Percentiles rank a stretch among this genome's conserved stretches.
These are phyloP conservation scores for Aspergillus caelatus DNA, from an alignment of 2,329 filamentous ascomycete genomes.

Conservation along the genomic window DNA sequence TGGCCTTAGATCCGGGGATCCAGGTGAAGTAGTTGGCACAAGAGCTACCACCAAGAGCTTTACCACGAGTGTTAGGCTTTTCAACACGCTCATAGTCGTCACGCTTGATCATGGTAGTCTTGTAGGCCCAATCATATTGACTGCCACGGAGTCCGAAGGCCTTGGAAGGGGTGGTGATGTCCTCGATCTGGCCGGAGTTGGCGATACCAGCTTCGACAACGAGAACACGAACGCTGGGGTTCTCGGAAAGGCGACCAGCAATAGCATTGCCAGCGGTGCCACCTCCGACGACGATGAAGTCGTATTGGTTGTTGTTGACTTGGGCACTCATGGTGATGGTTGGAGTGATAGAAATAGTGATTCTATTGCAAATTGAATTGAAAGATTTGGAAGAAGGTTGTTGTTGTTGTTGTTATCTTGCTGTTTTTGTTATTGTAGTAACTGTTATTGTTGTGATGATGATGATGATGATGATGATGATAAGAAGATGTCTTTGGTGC, in stretches of 20 bases:
- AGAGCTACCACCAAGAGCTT: slow-evolving; percentile 61
- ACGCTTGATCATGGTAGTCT: slow-evolving; percentile 62
- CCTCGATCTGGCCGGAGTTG: slow-evolving; percentile 53
- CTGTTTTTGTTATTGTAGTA: not conserved
- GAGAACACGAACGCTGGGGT: slow-evolving; percentile 46
- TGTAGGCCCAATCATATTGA: slow-evolving; percentile 64
- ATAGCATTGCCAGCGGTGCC: slow-evolving; percentile 45
- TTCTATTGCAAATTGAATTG: not conserved
- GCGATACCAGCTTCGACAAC: slow-evolving; percentile 42
- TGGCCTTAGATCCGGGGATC: slow-evolving; percentile 60
- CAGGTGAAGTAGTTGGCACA: slow-evolving; percentile 67
- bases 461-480: not conserved
- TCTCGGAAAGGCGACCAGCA: slow-evolving; percentile 57
- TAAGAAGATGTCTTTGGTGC: not conserved
- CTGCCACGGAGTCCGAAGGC: slow-evolving; percentile 61
- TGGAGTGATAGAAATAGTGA: not conserved
- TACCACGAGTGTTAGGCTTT: slow-evolving; percentile 65
- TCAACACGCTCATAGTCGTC: slow-evolving; percentile 61
- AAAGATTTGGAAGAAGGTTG: not conserved
- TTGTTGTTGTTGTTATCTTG: not conserved
- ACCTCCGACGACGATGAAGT: slow-evolving; percentile 37
- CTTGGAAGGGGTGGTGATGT: slow-evolving; percentile 59
- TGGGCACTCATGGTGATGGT: slow-evolving; percentile 11
- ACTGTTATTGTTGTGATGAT: not conserved
- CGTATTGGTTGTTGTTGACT: slow-evolving; percentile 21